Evolutionary conservation across 2,329 filamentous ascomycete species (phyloP), one percentile per base, ranked within the genome.

Genomic region (Trichoderma gracile): DNA sequence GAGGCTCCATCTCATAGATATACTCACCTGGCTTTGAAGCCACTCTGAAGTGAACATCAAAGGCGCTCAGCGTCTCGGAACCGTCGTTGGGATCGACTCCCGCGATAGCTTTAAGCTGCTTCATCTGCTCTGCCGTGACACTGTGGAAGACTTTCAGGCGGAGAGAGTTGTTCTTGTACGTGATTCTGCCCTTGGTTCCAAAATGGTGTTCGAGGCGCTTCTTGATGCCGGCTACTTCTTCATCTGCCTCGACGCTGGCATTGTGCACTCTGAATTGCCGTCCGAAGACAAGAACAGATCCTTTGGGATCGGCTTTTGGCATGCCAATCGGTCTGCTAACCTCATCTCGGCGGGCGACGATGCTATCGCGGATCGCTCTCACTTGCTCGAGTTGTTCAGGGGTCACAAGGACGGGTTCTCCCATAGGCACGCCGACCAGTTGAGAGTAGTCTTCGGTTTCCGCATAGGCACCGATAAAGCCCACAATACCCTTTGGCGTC

Each of bases 401-500:
- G 1, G 40, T 47, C n/a, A 63, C 59, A 40, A 55, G 25, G 9
- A 63, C 38, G 15, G 59, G 50, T 6, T 54, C 42, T 6, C n/a
- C n/a, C 1, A 25, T 27, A 15, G 59, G 50, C 27, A 63, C 25
- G 2, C 59, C 59, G 17, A 63, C 53, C 5, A 63, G 14, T 27
- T 63, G 59, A 38, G 50, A 55, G 27, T 40, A 47, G 30, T 60
- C 57, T 30, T 60, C 33, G 10, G 57, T 60, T n/a, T 60, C 57
- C 1, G 57, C 33, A 52, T 60, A 60, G 5, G 10, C 57, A 30
- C 57, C 57, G 9, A 60, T 52, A 10, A 60, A 60, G 9, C 57
- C 57, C 6, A 60, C 46, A 15, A 60, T 60, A 7, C 57, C 57
- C 33, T 60, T 60, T 1, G 57, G 57, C 7, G 57, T 60, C 15